Evolutionary conservation across 441 rosid species (phyloP), one percentile per base, ranked within the genome.

Genomic region (Pelargonium citronellum): DNA sequence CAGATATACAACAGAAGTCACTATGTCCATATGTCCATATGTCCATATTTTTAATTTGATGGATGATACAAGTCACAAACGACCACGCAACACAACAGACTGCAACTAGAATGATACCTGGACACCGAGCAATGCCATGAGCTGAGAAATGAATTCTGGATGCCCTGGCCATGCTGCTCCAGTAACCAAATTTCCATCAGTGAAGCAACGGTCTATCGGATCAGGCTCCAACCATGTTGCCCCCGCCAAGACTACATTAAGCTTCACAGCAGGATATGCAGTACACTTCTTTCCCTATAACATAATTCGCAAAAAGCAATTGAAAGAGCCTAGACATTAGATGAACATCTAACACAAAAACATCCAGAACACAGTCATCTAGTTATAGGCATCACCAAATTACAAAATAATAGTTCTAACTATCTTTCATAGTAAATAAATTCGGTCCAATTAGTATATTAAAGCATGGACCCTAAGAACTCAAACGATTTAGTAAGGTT

Each of bases 151-250:
- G 78, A 91, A 91, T 81, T 89, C 83, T 0, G 97, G 97, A 69
- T 91, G 98, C 39, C 95, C 97, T 1, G 95, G 93, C 95, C 97
- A 93, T 34, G 96, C 95, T 8, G 96, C 97, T 19, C 97, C 96
- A 1, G 95, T 91, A 44, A 93, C 91, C 71, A 93, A 81, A 75
- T 93, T 93, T 63, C 86, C 95, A n/a, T 93, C 91, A 0, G 93
- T 93, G 85, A 79, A 93, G 80, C 97, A 93, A 24, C 90, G 75
- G 73, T 85, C 80, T 10, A 90, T 85, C 0, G 95, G 95, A 79
- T 89, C 87, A 5, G 96, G 97, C 46, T 91, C 98, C 58, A 91
- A 69, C 98, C 98, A 93, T 1, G 87, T 82, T 10, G 87, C 97
- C 47, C 97, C 97, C 0, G 83, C 79, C 74, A 93, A 78, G 17